phyloP scores from a whole-genome alignment of 805 yeast species.

The Ogataea philodendri region DNA sequence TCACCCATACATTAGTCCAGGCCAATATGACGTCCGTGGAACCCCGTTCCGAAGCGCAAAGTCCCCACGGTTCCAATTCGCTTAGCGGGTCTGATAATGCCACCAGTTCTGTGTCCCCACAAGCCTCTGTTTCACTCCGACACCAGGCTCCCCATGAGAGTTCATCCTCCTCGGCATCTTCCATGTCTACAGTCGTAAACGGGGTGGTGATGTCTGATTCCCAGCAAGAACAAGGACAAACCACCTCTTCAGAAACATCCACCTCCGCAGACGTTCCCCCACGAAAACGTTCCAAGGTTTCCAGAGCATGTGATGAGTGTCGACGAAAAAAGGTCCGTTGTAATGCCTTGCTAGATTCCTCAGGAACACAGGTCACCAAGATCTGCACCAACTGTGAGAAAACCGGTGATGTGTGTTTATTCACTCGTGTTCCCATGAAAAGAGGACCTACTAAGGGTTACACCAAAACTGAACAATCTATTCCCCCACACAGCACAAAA shows the following conservation, averaged over 20 bases:
- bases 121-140: neutral
- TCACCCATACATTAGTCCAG: neutral
- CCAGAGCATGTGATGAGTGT: conserved; percentile 81
- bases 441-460: conserved; percentile 81
- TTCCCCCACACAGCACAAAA: conserved; percentile 39
- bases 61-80: conserved; percentile 5
- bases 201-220: conserved; percentile 1
- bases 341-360: conserved; percentile 52
- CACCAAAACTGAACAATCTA: conserved; percentile 38
- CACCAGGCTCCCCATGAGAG: conserved; percentile 1
- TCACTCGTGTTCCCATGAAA: conserved; percentile 69
- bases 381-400: conserved; percentile 63
- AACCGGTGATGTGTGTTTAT: conserved; percentile 60
- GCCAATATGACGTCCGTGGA: conserved; percentile 2
- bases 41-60: neutral
- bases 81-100: conserved; percentile 1
- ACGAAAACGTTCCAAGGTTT: conserved; percentile 67
- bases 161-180: conserved; percentile 10
- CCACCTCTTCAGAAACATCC: conserved; percentile 1
- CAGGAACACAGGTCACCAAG: conserved; percentile 46
- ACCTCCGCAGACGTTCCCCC: conserved; percentile 23
- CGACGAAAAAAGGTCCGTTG: conserved; percentile 71
- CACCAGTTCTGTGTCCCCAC: conserved; percentile 1
- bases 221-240: conserved; percentile 1
- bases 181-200: conserved; percentile 4